Percentiles rank a stretch among this genome's conserved stretches.
phyloP scores from a whole-genome alignment of 1,284 basidiomycete species.

The Lignosus rhinocerotis region DNA sequence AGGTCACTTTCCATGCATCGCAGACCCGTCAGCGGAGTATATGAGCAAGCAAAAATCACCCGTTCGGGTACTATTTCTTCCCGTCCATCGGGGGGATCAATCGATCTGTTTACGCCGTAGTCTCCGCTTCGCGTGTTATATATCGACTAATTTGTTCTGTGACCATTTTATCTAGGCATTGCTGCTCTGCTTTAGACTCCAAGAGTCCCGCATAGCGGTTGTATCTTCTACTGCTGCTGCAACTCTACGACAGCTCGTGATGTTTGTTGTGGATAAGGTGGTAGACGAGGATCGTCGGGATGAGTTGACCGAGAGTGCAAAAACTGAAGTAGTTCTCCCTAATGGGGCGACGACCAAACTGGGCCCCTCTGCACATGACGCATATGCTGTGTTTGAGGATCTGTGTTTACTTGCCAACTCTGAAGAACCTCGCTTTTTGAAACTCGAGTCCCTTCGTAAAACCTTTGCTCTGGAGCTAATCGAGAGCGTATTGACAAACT shows the following conservation, averaged over 20 bases:
- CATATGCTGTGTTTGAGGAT: constrained; percentile 88
- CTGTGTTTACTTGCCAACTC: constrained; percentile 85
- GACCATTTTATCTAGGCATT: constrained; percentile 58
- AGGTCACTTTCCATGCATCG: no score
- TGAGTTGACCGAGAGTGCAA: constrained; percentile 32
- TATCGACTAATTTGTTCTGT: constrained; percentile 5
- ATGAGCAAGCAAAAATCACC: no score
- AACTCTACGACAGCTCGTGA: constrained; percentile 93
- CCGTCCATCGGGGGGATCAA: neutral
- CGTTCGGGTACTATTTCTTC: no score
- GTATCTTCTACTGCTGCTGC: constrained; percentile 98
- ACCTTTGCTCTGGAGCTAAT: constrained; percentile 96
- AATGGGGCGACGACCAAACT: constrained; percentile 63
- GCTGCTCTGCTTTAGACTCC: constrained; percentile 89
- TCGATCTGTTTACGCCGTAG: neutral
- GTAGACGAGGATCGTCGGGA: constrained; percentile 72
- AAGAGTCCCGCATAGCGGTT: constrained; percentile 93
- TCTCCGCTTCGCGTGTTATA: no score
- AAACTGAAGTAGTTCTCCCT: constrained; percentile 56
- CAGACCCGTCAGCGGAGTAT: no score
- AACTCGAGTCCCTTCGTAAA: constrained; percentile 83
- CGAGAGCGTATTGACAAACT: constrained; percentile 95
- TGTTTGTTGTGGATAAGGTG: constrained; percentile 98
- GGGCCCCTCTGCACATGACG: constrained; percentile 82
- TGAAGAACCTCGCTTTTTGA: constrained; percentile 83